Base-by-base conservation (phyloP, 441 rosid genomes). In the Raphanus hybrid region DNA sequence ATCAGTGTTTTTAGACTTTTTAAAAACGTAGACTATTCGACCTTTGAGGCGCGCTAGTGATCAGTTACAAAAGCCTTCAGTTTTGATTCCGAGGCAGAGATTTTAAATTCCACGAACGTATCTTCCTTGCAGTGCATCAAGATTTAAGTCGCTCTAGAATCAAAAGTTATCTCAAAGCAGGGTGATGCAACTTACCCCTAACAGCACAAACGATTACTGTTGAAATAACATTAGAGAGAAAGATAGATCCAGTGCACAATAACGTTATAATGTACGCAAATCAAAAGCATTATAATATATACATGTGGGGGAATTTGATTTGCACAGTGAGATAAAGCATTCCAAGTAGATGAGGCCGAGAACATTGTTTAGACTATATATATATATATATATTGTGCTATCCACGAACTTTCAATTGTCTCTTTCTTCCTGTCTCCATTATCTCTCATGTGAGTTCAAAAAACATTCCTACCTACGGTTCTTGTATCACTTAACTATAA, bases 241-340 rank as follows among this genome's bases (percentile, higher is more conserved):
- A 41, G 11, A 41, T 41, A 41, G 4, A 41, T 41, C 12, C 45
- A 41, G 45, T 41, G 45, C 45, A 41, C 45, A 41, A 41, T 41
- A 41, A 41, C 4, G 45, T 37, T 37, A 6, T 32, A 32, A 32
- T 32, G 6, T 34, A 34, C 37, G 7, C 6, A 34, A 34, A 34
- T 34, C 37, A 34, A 34, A 34, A 37, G 15, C 27, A 64, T 55
- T 70, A 65, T 12, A 77, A 12, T 58, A 71, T 4, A 78, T 73
- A 67, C 77, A 72, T 77, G 81, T 78, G 77, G 54, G 50, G n/a
- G 50, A 50, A 35, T 8, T 78, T 63, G 37, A 72, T 72, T 72
- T 59, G 77, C 18, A 26, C 16, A 60, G 1, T 59, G 14, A 45
- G 69, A 78, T 60, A 78, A 57, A 67, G 37, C 16, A 50, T 37